Conservation (phyloP, 108 stramenopile genomes). For the Pseudonitzschia pungens region DNA sequence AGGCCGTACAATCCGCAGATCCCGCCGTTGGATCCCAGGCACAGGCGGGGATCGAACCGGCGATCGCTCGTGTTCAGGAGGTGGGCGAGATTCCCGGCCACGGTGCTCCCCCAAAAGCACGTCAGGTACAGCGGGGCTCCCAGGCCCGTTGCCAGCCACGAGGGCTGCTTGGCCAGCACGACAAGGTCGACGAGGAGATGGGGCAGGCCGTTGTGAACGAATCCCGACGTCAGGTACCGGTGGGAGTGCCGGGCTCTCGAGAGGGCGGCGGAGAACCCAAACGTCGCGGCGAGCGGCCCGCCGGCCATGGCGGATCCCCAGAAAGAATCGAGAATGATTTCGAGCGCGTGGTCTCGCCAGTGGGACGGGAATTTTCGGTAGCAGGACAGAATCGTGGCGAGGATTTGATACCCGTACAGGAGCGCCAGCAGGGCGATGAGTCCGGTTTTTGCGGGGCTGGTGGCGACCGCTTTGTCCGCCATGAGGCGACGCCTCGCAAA, state of each 20-base stretch:
- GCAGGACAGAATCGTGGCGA: slow-evolving; percentile 50
- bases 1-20: slow-evolving; percentile 80
- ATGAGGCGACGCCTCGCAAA: background rate
- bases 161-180: slow-evolving; percentile 48
- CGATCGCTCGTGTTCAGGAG: slow-evolving; percentile 7
- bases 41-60: slow-evolving; percentile 15
- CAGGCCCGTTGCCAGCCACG: slow-evolving; percentile 63
- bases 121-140: slow-evolving; percentile 60
- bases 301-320: slow-evolving; percentile 23
- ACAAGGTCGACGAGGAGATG: slow-evolving; percentile 67
- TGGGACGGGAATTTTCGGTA: slow-evolving; percentile 50
- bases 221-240: slow-evolving; percentile 74
- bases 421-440: slow-evolving; percentile 45
- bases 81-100: slow-evolving; percentile 57
- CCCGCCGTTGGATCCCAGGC: slow-evolving; percentile 74
- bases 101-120: slow-evolving; percentile 58
- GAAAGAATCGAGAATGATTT: slow-evolving; percentile 39
- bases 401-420: slow-evolving; percentile 59
- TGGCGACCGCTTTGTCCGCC: background rate
- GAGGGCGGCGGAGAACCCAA: slow-evolving; percentile 49
- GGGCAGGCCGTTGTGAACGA: slow-evolving; percentile 65
- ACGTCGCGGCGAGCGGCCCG: slow-evolving; percentile 60
- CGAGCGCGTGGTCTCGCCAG: slow-evolving; percentile 40
- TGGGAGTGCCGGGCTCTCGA: slow-evolving; percentile 51
- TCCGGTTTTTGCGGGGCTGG: background rate